Evolutionary conservation across 495 filamentous ascomycete genomes (phyloP), one percentile per base, ranked within the genome.

Genomic region (Neohortaea acidophila): DNA sequence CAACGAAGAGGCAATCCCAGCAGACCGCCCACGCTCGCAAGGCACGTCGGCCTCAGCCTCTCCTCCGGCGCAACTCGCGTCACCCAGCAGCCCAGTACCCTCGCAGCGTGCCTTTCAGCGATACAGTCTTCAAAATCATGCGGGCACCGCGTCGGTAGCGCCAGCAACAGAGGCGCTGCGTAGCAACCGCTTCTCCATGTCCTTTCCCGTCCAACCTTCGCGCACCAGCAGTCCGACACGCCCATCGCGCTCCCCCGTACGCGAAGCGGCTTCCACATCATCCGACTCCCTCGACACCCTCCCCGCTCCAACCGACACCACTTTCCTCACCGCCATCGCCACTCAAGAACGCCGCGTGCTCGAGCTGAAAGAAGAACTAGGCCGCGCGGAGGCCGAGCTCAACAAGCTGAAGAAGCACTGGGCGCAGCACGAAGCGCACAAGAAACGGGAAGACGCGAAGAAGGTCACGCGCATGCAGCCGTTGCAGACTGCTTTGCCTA

Each of bases 311-410:
- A 64, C 62, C 27, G 83, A 91, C 47, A 63, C 79, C 18, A 77
- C 66, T 48, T 79, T 94, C 44, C 72, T 97, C 27, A 82, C 82
- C 24, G 80, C 83, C 22, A 76, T 96, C 39, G 89, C 89, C 11
- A 78, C 83, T 4, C 85, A 94, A 58, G 89, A 97, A 55, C 74
- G 89, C n/a, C 74, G 73, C 36, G 87, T 97, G 4, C 62, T 97
- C 28, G 89, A 96, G 62, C 65, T 96, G 21, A 77, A 75, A 33
- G 89, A 96, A 56, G 89, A 94, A 55, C 66, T 97, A 10, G 56
- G 62, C 6, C 75, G 75, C 37, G 86, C 89, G 8, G 89, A 96
- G 52, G 54, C 58, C 3, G 84, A 94, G 23, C 62, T 97, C 40
- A 59, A 63, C 22, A 72, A 63, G 40, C 62, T 96, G 33, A 94